A percentile compares a stretch with the other conserved stretches of the same genome.
These are phyloP conservation scores for Vigna angularis DNA, from an alignment of 306 rosid genomes.

Conservation along the genomic window DNA sequence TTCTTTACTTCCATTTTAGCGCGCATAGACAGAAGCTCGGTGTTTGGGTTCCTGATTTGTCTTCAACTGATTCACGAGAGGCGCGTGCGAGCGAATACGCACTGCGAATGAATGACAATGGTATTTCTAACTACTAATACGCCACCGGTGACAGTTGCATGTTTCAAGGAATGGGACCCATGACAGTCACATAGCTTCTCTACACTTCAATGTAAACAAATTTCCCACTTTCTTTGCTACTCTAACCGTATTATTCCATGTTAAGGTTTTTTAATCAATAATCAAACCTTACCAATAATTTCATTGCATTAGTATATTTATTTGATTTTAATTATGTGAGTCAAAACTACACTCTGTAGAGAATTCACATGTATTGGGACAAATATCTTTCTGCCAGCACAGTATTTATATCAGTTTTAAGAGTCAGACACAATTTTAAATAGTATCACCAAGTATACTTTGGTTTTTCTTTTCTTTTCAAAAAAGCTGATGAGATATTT, in stretches of 20 bases:
- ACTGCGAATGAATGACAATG: too few species aligned
- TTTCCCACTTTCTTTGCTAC: background rate
- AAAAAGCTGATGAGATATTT: too few species aligned
- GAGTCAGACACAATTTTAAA: background rate
- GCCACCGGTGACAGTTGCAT: constrained; percentile 5
- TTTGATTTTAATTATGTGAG: too few species aligned
- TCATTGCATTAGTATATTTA: too few species aligned
- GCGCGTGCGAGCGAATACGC: background rate
- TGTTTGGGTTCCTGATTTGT: background rate
- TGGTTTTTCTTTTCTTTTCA: too few species aligned
- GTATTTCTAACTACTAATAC: background rate
- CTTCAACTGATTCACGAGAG: constrained; percentile 27
- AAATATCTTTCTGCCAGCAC: too few species aligned
- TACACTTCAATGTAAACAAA: background rate
- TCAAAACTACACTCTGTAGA: too few species aligned
- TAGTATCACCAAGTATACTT: background rate
- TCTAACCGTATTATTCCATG: too few species aligned
- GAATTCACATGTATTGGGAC: too few species aligned
- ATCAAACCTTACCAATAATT: too few species aligned
- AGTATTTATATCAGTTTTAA: too few species aligned
- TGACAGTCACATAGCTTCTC: background rate
- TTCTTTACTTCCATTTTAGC: constrained; percentile 7
- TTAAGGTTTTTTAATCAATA: too few species aligned
- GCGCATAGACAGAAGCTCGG: constrained; percentile 10
- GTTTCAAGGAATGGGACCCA: background rate